Conservation (phyloP, 2,329 filamentous ascomycete genomes). For the Diaporthe amygdali region DNA sequence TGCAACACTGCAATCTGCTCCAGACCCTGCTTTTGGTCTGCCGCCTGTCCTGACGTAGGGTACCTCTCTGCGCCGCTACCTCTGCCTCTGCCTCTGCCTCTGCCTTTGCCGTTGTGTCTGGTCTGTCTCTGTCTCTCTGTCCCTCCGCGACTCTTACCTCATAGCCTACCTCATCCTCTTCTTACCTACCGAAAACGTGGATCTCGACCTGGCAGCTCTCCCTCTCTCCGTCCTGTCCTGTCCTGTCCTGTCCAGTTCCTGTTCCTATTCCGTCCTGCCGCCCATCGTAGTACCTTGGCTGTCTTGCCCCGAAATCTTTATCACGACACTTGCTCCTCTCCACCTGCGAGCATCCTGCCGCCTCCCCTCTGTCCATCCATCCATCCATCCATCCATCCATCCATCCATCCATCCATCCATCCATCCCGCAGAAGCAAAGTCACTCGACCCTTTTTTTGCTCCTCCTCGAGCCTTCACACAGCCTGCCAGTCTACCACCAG, state of each 20-base stretch:
- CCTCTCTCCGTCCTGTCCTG: background rate
- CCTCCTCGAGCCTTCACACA: background rate
- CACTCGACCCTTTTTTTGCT: too few relatives aligned
- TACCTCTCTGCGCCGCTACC: too few relatives aligned
- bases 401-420: too few relatives aligned
- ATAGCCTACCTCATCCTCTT: background rate
- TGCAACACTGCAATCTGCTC: constrained; percentile 11
- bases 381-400: too few relatives aligned
- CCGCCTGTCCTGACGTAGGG: background rate
- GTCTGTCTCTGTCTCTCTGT: too few relatives aligned
- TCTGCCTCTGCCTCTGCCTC: too few relatives aligned
- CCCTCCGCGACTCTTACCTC: constrained; percentile 10
- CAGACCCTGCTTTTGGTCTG: constrained; percentile 2
- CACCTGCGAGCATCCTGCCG: background rate
- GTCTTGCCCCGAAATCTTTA: background rate
- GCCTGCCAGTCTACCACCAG: background rate
- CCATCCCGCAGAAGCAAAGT: too few relatives aligned
- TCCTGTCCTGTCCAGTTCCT: background rate
- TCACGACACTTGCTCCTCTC: background rate
- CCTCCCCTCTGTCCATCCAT: background rate
- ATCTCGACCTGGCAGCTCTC: background rate
- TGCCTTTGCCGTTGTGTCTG: too few relatives aligned
- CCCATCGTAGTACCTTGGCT: background rate
- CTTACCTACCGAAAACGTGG: background rate
- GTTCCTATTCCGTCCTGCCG: background rate